These are phyloP conservation scores for Eucalyptus marginata DNA, from an alignment of 345 rosid species.

Conservation along the genomic window DNA sequence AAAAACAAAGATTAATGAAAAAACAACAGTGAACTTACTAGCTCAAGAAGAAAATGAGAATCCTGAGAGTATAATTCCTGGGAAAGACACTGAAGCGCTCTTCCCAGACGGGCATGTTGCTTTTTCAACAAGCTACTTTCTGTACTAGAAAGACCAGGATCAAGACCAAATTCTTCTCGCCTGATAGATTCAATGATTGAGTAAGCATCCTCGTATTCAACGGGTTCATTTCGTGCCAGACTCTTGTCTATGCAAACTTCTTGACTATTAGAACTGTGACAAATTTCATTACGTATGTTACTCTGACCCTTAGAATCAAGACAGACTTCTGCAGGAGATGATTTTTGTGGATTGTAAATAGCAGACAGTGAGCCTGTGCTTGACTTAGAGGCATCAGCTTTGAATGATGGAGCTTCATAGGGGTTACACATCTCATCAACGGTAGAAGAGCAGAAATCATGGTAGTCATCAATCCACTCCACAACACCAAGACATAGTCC, in stretches of 20 bases:
- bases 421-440: neutral
- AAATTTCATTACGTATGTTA: slow-evolving; percentile 10
- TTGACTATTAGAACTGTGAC: neutral
- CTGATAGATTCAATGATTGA: slow-evolving; percentile 61
- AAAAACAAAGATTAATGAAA: neutral
- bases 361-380: slow-evolving; percentile 3
- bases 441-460: slow-evolving; percentile 21
- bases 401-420: slow-evolving; percentile 4
- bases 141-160: slow-evolving; percentile 41
- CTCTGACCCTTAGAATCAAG: slow-evolving; percentile 1
- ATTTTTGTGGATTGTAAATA: slow-evolving; percentile 9
- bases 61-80: slow-evolving; percentile 94
- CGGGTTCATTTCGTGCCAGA: slow-evolving; percentile 6
- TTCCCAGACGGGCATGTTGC: slow-evolving; percentile 95
- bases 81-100: slow-evolving; percentile 92
- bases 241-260: slow-evolving; percentile 8
- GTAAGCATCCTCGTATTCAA: slow-evolving; percentile 27
- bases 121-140: slow-evolving; percentile 72
- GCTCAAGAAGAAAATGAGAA: slow-evolving; percentile 95
- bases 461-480: slow-evolving; percentile 71
- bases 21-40: slow-evolving; percentile 28
- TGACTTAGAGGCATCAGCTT: slow-evolving; percentile 1
- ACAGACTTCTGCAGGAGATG: slow-evolving; percentile 6
- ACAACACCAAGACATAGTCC: slow-evolving; percentile 64
- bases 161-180: slow-evolving; percentile 78